Percentiles rank a stretch among this genome's conserved stretches.
Conservation (phyloP, 495 filamentous ascomycete species). For the Daldinia childiae region DNA sequence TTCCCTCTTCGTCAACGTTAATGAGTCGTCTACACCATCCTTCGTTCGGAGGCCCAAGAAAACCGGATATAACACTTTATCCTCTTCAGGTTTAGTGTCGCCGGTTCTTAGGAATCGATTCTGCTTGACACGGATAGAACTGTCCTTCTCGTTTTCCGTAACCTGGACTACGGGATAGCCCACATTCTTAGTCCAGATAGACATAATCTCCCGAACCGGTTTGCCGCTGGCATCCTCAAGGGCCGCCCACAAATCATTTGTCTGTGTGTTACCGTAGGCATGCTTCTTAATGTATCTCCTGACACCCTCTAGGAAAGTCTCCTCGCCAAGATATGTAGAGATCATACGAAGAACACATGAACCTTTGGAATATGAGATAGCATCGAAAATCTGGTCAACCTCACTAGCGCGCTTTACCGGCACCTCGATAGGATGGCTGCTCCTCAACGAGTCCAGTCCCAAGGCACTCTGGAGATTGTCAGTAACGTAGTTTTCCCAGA, state of each 20-base stretch:
- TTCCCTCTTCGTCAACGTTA: slow-evolving; percentile 78
- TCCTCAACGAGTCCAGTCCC: slow-evolving; percentile 86
- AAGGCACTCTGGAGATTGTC: slow-evolving; percentile 90
- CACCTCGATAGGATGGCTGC: slow-evolving; percentile 96
- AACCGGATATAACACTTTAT: slow-evolving; percentile 79
- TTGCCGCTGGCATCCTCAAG: slow-evolving; percentile 91
- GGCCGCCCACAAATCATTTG: slow-evolving; percentile 89
- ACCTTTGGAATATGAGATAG: slow-evolving; percentile 97
- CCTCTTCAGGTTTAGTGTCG: slow-evolving; percentile 83
- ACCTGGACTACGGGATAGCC: slow-evolving; percentile 79
- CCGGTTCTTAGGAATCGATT: slow-evolving; percentile 79
- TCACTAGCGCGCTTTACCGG: slow-evolving; percentile 94
- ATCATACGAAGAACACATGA: slow-evolving; percentile 97
- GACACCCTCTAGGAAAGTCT: slow-evolving; percentile 92
- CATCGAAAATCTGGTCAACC: slow-evolving; percentile 98
- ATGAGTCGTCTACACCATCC: slow-evolving; percentile 67
- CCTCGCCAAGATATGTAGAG: slow-evolving; percentile 92
- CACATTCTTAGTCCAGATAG: slow-evolving; percentile 82
- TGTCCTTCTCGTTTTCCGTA: slow-evolving; percentile 65
- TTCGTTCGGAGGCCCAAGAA: slow-evolving; percentile 75
- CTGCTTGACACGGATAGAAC: slow-evolving; percentile 73
- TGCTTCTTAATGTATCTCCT: slow-evolving; percentile 94
- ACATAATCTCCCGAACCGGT: slow-evolving; percentile 80
- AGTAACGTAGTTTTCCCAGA: slow-evolving; percentile 95
- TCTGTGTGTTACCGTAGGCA: slow-evolving; percentile 85